Conservation (phyloP, 495 filamentous ascomycete species). For the Cryomyces antarcticus region DNA sequence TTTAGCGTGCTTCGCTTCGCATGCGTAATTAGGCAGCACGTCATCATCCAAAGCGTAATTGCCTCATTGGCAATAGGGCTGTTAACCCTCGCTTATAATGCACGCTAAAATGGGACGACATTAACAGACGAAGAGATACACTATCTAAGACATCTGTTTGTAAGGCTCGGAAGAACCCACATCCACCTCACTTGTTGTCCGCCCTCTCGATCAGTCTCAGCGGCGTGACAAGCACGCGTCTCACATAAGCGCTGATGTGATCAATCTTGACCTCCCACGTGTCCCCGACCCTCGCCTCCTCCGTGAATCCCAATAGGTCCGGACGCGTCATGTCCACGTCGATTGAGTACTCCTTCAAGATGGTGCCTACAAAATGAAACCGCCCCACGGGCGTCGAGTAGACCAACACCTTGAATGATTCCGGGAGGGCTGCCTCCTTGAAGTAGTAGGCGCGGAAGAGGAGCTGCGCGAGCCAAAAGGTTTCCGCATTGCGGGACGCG, state of each 20-base stretch:
- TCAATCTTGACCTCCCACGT: slow-evolving; percentile 14
- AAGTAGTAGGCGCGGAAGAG: slow-evolving; percentile 60
- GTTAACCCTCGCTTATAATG: no score
- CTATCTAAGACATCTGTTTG: no score
- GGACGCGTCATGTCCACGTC: not conserved
- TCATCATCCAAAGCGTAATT: no score
- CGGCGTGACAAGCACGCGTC: slow-evolving; percentile 1
- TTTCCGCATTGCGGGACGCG: slow-evolving; percentile 18
- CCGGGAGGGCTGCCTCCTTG: slow-evolving; percentile 38
- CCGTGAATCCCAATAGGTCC: not conserved
- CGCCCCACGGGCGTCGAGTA: not conserved
- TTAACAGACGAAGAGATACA: no score
- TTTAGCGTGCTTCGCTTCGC: no score
- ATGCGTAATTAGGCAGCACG: no score
- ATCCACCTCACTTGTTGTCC: not conserved
- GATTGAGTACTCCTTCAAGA: slow-evolving; percentile 3
- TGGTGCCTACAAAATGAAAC: not conserved
- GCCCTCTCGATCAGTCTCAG: slow-evolving; percentile 2
- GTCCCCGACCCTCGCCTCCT: slow-evolving; percentile 8
- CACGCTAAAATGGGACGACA: no score
- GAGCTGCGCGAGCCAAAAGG: slow-evolving; percentile 47
- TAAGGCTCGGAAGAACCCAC: no score
- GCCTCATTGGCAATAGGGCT: no score
- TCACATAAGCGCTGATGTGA: slow-evolving; percentile 6
- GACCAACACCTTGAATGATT: slow-evolving; percentile 36